These are phyloP conservation scores for Lagenidium giganteum DNA, from an alignment of 352 stramenopile species.

Conservation along the genomic window DNA sequence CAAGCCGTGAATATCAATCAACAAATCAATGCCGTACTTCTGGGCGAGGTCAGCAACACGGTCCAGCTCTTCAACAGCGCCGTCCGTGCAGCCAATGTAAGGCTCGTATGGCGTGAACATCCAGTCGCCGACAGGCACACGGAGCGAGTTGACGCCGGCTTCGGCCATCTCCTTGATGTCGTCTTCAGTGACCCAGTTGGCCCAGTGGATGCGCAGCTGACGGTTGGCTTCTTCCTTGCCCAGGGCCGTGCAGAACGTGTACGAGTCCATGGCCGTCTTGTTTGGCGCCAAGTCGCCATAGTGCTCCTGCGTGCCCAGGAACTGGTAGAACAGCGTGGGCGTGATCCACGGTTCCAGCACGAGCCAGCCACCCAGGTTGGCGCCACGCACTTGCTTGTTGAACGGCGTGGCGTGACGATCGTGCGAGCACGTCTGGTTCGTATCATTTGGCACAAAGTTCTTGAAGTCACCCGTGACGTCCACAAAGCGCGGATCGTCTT, in stretches of 20 bases:
- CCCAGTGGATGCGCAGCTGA: constrained; percentile 92
- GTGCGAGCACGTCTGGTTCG: constrained; percentile 58
- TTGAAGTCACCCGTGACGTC: constrained; percentile 40
- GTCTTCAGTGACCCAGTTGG: constrained; percentile 91
- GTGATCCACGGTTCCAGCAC: constrained; percentile 97
- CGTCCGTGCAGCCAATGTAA: constrained; percentile 91
- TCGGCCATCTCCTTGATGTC: constrained; percentile 85
- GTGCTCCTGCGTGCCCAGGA: constrained; percentile 77
- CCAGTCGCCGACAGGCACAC: constrained; percentile 93
- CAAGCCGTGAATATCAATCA: constrained; percentile 93
- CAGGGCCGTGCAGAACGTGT: constrained; percentile 89
- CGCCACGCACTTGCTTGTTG: constrained; percentile 84
- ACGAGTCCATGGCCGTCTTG: constrained; percentile 89
- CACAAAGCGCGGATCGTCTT: constrained; percentile 37
- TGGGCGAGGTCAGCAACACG: constrained; percentile 78
- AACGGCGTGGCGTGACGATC: constrained; percentile 66
- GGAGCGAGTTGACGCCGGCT: constrained; percentile 72
- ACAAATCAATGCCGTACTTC: constrained; percentile 81
- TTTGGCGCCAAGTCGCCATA: constrained; percentile 70
- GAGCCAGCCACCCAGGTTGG: constrained; percentile 93
- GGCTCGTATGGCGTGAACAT: constrained; percentile 94
- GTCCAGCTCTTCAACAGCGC: constrained; percentile 88
- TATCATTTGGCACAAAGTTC: constrained; percentile 52
- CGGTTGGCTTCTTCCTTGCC: constrained; percentile 89
- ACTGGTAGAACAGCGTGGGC: constrained; percentile 95